These are phyloP conservation scores for Pseudogymnoascus sp. DNA, from an alignment of 2,329 filamentous ascomycete species.

Conservation along the genomic window DNA sequence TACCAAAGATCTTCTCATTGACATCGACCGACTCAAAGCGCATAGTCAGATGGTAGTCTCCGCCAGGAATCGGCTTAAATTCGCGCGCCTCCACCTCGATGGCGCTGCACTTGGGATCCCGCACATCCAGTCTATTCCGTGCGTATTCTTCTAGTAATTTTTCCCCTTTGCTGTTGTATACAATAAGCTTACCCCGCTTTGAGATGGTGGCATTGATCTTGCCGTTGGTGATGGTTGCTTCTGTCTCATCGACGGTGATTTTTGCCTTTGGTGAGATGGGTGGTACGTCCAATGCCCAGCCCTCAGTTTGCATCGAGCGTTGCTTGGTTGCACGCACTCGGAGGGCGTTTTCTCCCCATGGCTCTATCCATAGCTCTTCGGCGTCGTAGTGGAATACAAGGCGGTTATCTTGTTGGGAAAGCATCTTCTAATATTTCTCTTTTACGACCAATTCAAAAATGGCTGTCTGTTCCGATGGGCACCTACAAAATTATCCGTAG, in stretches of 20 bases:
- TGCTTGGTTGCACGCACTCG: constrained; percentile 42
- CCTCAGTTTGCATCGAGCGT: constrained; percentile 31
- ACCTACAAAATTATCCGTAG: background rate
- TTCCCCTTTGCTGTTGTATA: constrained; percentile 36
- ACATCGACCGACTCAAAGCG: constrained; percentile 50
- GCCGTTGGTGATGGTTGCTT: constrained; percentile 40
- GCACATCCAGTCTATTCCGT: constrained; percentile 41
- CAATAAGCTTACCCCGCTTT: constrained; percentile 42
- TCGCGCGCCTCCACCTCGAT: constrained; percentile 46
- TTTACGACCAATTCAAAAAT: background rate
- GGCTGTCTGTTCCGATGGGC: background rate
- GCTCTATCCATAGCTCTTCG: constrained; percentile 43
- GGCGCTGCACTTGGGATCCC: constrained; percentile 46
- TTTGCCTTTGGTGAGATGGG: background rate
- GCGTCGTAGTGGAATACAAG: constrained; percentile 35
- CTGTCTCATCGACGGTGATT: constrained; percentile 5
- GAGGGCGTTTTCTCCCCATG: constrained; percentile 44
- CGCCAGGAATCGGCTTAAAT: constrained; percentile 41
- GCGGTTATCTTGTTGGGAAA: constrained; percentile 22
- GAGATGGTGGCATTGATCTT: constrained; percentile 43
- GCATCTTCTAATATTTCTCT: constrained; percentile 20
- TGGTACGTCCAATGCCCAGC: constrained; percentile 35
- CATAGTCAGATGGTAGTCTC: constrained; percentile 51
- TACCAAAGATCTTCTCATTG: constrained; percentile 58
- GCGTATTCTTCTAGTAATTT: constrained; percentile 45